Evolutionary conservation across 148 eudicot genomes (phyloP).

Genomic region (Amaranthus palmeri): DNA sequence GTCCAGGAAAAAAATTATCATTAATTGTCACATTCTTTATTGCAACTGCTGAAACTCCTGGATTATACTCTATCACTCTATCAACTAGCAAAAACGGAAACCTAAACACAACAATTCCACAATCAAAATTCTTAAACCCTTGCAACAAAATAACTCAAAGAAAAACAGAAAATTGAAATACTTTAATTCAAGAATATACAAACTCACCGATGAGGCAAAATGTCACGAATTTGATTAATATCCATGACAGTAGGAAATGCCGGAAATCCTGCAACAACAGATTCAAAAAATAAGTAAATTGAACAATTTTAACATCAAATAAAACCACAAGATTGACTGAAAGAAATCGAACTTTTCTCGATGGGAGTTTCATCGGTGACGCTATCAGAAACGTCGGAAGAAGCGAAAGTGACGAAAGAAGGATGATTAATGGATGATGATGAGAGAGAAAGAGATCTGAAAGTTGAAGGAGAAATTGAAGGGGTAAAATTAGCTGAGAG

Average conservation of each 20-base stretch:
- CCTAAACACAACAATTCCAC: constrained; percentile 30
- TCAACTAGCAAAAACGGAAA: constrained; percentile 92
- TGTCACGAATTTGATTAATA: constrained; percentile 84
- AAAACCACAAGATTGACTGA: background rate
- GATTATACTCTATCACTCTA: constrained; percentile 86
- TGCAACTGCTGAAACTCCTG: constrained; percentile 90
- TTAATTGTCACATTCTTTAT: constrained; percentile 96
- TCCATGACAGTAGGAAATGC: constrained; percentile 93
- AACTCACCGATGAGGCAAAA: constrained; percentile 84
- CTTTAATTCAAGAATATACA: background rate
- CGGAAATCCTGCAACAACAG: constrained; percentile 42
- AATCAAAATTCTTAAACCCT: constrained; percentile 5
- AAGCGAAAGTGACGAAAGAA: constrained; percentile 30
- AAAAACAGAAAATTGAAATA: background rate
- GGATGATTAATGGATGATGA: constrained; percentile 21
- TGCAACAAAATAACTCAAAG: background rate
- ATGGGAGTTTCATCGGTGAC: constrained; percentile 45
- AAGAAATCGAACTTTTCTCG: constrained; percentile 49
- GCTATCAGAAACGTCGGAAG: constrained; percentile 23
- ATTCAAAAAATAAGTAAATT: background rate
- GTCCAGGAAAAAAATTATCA: constrained; percentile 95
- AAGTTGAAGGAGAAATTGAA: constrained; percentile 10
- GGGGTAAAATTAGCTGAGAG: constrained; percentile 17
- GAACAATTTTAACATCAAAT: background rate
- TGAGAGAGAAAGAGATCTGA: constrained; percentile 41